A percentile compares a stretch with the other conserved stretches of the same genome.
Evolutionary conservation across 2,329 filamentous ascomycete species (phyloP).

Genomic region (Colletotrichum scovillei): DNA sequence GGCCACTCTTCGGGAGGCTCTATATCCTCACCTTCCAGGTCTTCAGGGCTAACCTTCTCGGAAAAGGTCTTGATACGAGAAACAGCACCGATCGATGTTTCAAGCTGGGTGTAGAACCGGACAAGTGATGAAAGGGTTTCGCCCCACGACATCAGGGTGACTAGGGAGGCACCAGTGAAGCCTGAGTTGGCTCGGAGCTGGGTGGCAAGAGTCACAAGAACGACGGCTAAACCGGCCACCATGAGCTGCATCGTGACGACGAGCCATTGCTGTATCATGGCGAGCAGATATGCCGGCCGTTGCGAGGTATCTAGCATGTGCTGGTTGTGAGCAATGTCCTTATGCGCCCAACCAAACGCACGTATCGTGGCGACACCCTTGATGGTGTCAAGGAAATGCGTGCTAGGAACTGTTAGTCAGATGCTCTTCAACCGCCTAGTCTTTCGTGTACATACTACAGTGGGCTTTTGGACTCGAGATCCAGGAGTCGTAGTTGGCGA

Average conservation of each 20-base stretch:
- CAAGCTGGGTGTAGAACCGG: conserved; percentile 42
- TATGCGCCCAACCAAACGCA: conserved; percentile 63
- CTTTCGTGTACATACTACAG: conserved; percentile 55
- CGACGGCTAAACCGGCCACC: conserved; percentile 57
- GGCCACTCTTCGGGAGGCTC: conserved; percentile 37
- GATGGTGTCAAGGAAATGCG: conserved; percentile 62
- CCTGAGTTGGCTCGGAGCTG: conserved; percentile 45
- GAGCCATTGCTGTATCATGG: conserved; percentile 67
- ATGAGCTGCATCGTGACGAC: conserved; percentile 60
- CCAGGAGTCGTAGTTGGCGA: conserved; percentile 65
- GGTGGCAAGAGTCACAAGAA: conserved; percentile 60
- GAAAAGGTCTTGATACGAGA: conserved; percentile 38
- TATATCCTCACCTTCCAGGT: conserved; percentile 17
- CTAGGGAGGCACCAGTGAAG: conserved; percentile 47
- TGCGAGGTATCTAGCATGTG: conserved; percentile 62
- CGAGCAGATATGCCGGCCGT: conserved; percentile 64
- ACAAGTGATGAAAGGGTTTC: conserved; percentile 42
- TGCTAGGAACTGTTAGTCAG: conserved; percentile 36
- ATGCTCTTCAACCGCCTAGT: not conserved
- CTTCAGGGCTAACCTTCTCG: conserved; percentile 34
- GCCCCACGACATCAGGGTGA: conserved; percentile 49
- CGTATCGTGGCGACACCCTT: conserved; percentile 63
- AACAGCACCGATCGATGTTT: conserved; percentile 40
- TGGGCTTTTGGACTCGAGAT: conserved; percentile 66
- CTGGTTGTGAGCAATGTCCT: conserved; percentile 56